A percentile compares a stretch with the other conserved stretches of the same genome.
Conservation (phyloP, 306 rosid genomes). For the Comarum palustre region DNA sequence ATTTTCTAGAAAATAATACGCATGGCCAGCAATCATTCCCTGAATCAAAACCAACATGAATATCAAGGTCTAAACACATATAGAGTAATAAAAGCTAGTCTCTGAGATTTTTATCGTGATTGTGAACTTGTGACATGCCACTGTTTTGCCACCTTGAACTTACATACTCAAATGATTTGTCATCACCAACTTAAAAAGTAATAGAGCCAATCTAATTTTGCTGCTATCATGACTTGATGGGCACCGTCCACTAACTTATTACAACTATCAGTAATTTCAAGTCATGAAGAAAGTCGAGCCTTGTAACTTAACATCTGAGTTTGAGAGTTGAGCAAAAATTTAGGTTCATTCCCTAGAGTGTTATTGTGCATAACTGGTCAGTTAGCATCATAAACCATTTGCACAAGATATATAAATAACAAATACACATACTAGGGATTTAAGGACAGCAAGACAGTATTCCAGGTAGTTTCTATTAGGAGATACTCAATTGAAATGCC, state of each 20-base stretch:
- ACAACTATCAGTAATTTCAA: not conserved
- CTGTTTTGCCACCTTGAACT: not conserved
- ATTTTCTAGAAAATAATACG: conserved; percentile 89
- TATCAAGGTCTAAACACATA: not conserved
- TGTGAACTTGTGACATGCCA: not conserved
- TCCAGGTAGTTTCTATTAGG: not conserved
- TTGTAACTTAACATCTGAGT: not conserved
- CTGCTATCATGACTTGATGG: not conserved
- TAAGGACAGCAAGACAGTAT: not conserved
- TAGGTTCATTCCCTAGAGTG: not conserved
- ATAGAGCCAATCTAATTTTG: not conserved
- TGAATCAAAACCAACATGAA: conserved; percentile 24
- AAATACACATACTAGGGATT: not conserved
- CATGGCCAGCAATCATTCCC: conserved; percentile 99
- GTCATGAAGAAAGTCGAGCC: not conserved
- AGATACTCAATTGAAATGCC: conserved; percentile 5
- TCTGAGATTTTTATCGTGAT: not conserved
- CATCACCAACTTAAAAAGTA: not conserved
- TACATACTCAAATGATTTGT: not conserved
- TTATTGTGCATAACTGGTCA: not conserved
- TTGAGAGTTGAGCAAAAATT: not conserved
- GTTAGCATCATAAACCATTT: not conserved
- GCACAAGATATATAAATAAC: not conserved
- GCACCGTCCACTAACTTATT: not conserved
- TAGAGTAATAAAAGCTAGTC: not conserved